phyloP scores from a whole-genome alignment of 2,329 filamentous ascomycete species.

The Blastomyces silverae region DNA sequence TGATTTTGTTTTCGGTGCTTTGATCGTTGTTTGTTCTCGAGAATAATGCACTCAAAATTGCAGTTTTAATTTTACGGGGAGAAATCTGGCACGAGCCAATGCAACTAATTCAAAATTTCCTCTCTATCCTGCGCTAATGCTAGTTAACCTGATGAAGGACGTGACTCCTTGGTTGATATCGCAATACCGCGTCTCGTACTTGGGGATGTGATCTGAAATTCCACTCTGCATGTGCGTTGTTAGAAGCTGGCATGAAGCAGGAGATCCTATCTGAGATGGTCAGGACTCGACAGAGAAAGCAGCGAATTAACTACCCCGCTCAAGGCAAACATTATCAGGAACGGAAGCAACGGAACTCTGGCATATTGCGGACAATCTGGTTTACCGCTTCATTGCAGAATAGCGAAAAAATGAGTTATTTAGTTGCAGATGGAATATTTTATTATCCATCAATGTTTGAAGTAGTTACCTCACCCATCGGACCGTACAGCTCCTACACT shows the following conservation, averaged over 20 bases:
- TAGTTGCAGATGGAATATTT: too few relatives aligned
- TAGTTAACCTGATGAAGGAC: too few relatives aligned
- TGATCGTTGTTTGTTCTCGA: background rate
- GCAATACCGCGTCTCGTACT: background rate
- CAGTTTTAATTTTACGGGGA: background rate
- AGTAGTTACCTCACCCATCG: too few relatives aligned
- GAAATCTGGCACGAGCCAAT: background rate
- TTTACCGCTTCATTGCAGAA: background rate
- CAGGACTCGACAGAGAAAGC: background rate
- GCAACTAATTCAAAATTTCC: background rate
- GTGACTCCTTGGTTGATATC: background rate
- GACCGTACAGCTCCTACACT: too few relatives aligned
- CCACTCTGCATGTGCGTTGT: background rate
- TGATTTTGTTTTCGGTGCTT: background rate
- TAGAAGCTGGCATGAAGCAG: background rate
- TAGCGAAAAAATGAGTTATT: background rate
- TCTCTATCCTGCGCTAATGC: too few relatives aligned
- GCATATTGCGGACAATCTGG: too few relatives aligned
- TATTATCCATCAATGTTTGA: too few relatives aligned
- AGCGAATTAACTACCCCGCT: too few relatives aligned
- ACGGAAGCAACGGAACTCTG: too few relatives aligned
- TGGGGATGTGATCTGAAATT: background rate
- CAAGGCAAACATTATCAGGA: too few relatives aligned
- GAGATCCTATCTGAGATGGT: background rate
- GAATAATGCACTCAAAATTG: background rate